Base-by-base conservation (phyloP, 768 basidiomycete genomes). In the Phanerochaete sordida region DNA sequence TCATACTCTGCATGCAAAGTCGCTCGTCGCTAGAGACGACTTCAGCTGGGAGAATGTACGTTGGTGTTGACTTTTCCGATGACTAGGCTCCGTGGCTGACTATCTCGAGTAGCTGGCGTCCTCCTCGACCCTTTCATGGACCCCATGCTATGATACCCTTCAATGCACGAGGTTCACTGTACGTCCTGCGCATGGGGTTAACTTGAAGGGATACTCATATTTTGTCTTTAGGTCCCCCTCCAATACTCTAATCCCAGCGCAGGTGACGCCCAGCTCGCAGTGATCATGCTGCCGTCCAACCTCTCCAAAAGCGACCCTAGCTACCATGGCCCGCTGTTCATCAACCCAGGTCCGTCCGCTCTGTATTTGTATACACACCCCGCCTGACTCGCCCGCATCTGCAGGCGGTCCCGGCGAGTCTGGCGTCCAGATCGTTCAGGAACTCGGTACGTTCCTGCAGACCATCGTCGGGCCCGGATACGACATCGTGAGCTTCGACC, bases 401-500 rank as follows among this genome's bases (percentile, higher is more conserved):
- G 15, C 37, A 60, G 62, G 62, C n/a, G 58, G 72, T 3, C 72
- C 69, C 1, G 72, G 70, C 23, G 68, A 62, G 21, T 61, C 68
- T 33, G 70, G 70, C 21, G 63, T 66, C 28, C 44, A 46, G 13
- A 51, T 70, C 15, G 54, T 68, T n/a, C 48, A 51, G 1, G 28
- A 11, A 13, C 1, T 6, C 21, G 63, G 48, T 1, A 12, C 23
- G 12, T 12, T 24, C 2, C 30, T 70, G 7, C 62, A 63, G 11
- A 51, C 62, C 13, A 24, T 69, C 30, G 59, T 73, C 26, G 72
- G 72, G 2, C 57, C 66, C 12, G 63, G 67, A 19, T 72, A 66
- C 63, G 70, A 73, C 49, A 23, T 73, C 6, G 56, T 73, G 2
- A 69, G 70, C 2, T 73, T 72, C 47, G 72, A 73, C 57, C 70